Percentiles rank a stretch among this genome's conserved stretches.
phyloP scores from a whole-genome alignment of 805 yeast genomes.

The Candida cerambycidarum region DNA sequence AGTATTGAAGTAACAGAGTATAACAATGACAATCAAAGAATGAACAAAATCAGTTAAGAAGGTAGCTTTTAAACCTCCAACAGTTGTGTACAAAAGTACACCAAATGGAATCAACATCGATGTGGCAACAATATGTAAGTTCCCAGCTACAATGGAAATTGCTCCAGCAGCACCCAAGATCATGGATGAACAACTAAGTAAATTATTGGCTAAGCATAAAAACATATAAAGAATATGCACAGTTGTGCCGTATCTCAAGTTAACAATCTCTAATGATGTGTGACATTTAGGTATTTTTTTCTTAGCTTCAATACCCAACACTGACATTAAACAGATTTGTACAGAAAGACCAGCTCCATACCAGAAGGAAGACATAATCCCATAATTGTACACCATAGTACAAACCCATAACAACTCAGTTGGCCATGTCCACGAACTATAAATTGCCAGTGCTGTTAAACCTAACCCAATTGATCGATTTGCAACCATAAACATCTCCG shows the following conservation, averaged over 20 bases:
- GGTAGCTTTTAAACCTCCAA: slow-evolving; percentile 54
- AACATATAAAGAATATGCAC: slow-evolving; percentile 25
- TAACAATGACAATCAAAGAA: slow-evolving; percentile 23
- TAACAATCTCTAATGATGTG: slow-evolving; percentile 30
- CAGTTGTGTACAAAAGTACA: slow-evolving; percentile 47
- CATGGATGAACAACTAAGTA: slow-evolving; percentile 27
- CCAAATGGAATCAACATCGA: slow-evolving; percentile 32
- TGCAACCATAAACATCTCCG: slow-evolving; percentile 30
- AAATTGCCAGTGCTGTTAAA: slow-evolving; percentile 24
- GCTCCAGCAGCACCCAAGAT: slow-evolving; percentile 29
- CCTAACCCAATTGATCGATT: slow-evolving; percentile 24
- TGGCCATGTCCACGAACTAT: slow-evolving; percentile 30
- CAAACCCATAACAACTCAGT: slow-evolving; percentile 26
- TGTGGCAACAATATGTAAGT: slow-evolving; percentile 26
- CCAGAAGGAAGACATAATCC: slow-evolving; percentile 24
- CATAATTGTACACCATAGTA: slow-evolving; percentile 27
- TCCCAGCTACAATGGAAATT: slow-evolving; percentile 27
- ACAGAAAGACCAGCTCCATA: slow-evolving; percentile 28
- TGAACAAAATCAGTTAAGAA: slow-evolving; percentile 47
- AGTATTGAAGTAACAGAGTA: slow-evolving; percentile 28
- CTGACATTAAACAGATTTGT: slow-evolving; percentile 25
- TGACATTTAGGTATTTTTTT: slow-evolving; percentile 28
- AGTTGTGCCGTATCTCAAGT: slow-evolving; percentile 26
- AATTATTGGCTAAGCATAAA: slow-evolving; percentile 23
- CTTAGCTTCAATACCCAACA: slow-evolving; percentile 27